Evolutionary conservation across 306 rosid species (phyloP).

Genomic region (Gynostemma pentaphyllum): DNA sequence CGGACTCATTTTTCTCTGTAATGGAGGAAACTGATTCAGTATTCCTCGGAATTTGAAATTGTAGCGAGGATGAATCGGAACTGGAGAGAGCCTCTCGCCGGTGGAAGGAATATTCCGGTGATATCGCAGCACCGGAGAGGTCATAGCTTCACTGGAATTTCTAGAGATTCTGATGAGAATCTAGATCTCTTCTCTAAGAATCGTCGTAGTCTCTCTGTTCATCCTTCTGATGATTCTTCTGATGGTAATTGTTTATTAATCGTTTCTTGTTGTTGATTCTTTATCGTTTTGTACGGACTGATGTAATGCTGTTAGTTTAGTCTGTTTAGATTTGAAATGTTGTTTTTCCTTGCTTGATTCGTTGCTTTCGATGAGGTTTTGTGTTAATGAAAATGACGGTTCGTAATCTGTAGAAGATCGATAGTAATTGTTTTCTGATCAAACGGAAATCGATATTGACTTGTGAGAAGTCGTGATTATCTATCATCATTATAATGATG

Average conservation of each 20-base stretch:
- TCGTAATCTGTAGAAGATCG: neutral
- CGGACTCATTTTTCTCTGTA: neutral
- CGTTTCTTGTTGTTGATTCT: neutral
- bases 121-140: conserved; percentile 57
- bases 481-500: neutral
- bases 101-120: conserved; percentile 27
- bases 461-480: neutral
- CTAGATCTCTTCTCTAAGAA: conserved; percentile 86
- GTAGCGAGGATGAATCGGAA: conserved; percentile 32
- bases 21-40: neutral
- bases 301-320: neutral
- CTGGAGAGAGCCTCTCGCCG: conserved; percentile 47
- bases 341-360: neutral
- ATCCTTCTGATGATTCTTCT: conserved; percentile 77
- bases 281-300: neutral
- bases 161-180: conserved; percentile 38
- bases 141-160: conserved; percentile 32
- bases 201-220: conserved; percentile 60
- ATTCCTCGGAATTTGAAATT: neutral
- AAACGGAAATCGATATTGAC: too few species aligned
- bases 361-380: neutral
- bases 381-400: too few species aligned
- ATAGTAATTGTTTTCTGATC: too few species aligned
- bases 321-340: neutral
- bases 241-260: conserved; percentile 39